Conservation (phyloP, 495 filamentous ascomycete species). For the Mytilinidion resinicola region DNA sequence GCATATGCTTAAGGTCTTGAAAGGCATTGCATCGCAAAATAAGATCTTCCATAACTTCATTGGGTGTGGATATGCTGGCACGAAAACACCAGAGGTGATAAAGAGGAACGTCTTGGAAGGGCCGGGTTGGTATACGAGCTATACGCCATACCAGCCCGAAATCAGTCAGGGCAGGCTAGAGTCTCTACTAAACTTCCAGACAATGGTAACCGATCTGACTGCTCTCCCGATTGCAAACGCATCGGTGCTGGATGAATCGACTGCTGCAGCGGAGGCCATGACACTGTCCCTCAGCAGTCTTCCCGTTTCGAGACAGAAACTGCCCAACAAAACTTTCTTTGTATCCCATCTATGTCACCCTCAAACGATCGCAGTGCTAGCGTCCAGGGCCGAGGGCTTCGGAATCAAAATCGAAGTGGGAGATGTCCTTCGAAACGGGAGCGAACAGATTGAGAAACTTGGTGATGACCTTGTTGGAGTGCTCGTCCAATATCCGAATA, state of each 20-base stretch:
- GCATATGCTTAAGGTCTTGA: conserved; percentile 57
- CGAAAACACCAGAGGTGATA: conserved; percentile 83
- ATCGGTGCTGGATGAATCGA: conserved; percentile 87
- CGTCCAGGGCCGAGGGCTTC: conserved; percentile 87
- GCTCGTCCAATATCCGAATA: conserved; percentile 92
- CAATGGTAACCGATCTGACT: conserved; percentile 84
- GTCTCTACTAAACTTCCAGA: conserved; percentile 96
- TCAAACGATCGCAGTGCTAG: conserved; percentile 81
- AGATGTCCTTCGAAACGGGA: conserved; percentile 60
- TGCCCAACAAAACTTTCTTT: conserved; percentile 70
- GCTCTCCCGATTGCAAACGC: conserved; percentile 88
- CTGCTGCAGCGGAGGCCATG: conserved; percentile 96
- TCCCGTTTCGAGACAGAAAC: conserved; percentile 64
- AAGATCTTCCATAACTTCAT: conserved; percentile 62
- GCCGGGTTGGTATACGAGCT: conserved; percentile 98
- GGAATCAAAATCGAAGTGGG: conserved; percentile 70
- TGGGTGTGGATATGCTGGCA: conserved; percentile 82
- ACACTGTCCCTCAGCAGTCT: conserved; percentile 81
- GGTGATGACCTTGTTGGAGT: conserved; percentile 86
- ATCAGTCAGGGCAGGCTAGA: conserved; percentile 81
- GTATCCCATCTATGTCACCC: conserved; percentile 80
- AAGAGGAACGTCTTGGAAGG: conserved; percentile 90
- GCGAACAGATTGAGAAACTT: conserved; percentile 59
- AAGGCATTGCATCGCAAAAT: conserved; percentile 60
- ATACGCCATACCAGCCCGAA: conserved; percentile 97